Evolutionary conservation across 345 rosid genomes (phyloP), one percentile per base, ranked within the genome.

Genomic region (Gossypium raimondii): DNA sequence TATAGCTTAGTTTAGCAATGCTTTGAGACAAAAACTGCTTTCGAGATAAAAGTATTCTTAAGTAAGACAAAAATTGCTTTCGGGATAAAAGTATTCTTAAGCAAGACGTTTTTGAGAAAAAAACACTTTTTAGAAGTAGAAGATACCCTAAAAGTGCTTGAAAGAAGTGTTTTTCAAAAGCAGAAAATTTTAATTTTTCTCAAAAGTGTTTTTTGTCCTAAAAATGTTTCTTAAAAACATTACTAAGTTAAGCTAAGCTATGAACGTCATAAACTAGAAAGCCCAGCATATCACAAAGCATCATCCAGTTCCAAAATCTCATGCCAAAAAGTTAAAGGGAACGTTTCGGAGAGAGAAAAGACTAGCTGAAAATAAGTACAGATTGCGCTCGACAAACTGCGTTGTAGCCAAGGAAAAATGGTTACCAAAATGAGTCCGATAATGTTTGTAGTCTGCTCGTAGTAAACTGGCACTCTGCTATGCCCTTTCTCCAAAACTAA

Each of bases 401-500:
- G 44, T 25, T 20, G 51, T 41, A 20, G 22, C 48, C 17, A 52
- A 70, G 29, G 22, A 66, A 56, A 13, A 44, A 1, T 34, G 2
- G 41, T 52, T 80, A 95, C 98, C 93, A 95, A 85, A 78, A 95
- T 77, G 66, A 95, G 86, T 64, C 99, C 99, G 43, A 95, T 93
- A 73, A 93, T 90, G 86, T 95, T 95, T 59, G 92, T 88, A 74
- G 87, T 79, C 52, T 95, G 90, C 89, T 95, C 97, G 74, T 90
- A 90, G 83, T 87, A 95, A 68, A 95, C 98, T 12, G 99, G 99
- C 77, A 95, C 88, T 83, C 99, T 89, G 90, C 99, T 95, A 80
- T 95, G 97, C 38, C 99, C 99, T 83, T 87, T 91, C 89, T 95
- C 97, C 85, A 95, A 72, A 83, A 95, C 86, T 85, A 88, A 68